phyloP scores from a whole-genome alignment of 345 rosid genomes.

The Kernera saxatilis region DNA sequence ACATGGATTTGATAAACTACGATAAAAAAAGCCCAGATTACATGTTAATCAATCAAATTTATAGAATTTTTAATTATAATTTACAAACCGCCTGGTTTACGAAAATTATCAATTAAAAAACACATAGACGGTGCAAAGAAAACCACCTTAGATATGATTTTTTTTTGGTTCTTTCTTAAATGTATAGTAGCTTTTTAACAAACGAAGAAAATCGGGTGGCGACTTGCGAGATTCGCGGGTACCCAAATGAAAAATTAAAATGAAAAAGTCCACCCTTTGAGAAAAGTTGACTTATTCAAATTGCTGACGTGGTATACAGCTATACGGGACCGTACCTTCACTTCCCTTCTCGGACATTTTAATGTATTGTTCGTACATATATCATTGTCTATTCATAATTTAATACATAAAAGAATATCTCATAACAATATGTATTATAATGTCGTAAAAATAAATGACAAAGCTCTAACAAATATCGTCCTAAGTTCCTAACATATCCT shows the following conservation, averaged over 20 bases:
- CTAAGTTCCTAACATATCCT: not conserved
- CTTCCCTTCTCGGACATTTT: not conserved
- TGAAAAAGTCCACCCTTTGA: conserved; percentile 8
- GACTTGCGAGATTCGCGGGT: conserved; percentile 19
- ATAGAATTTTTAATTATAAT: not conserved
- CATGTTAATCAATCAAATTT: not conserved
- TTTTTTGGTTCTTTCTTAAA: not conserved
- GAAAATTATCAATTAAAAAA: not conserved
- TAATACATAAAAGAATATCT: too few relatives aligned
- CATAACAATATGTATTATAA: not conserved
- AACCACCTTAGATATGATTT: not conserved
- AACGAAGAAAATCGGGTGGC: conserved; percentile 13
- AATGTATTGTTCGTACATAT: conserved; percentile 1
- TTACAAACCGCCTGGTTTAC: not conserved
- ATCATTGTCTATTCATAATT: not conserved
- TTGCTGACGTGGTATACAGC: conserved; percentile 22
- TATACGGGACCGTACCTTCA: conserved; percentile 22
- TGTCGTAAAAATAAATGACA: conserved; percentile 1
- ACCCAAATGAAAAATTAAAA: not conserved
- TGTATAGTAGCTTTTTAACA: not conserved
- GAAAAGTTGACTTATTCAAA: conserved; percentile 14
- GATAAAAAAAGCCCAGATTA: not conserved
- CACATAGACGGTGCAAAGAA: not conserved
- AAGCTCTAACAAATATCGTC: not conserved
- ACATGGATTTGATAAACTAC: not conserved